Evolutionary conservation across 1,284 basidiomycete genomes (phyloP), one percentile per base, ranked within the genome.

Genomic region (Trametes pubescens): DNA sequence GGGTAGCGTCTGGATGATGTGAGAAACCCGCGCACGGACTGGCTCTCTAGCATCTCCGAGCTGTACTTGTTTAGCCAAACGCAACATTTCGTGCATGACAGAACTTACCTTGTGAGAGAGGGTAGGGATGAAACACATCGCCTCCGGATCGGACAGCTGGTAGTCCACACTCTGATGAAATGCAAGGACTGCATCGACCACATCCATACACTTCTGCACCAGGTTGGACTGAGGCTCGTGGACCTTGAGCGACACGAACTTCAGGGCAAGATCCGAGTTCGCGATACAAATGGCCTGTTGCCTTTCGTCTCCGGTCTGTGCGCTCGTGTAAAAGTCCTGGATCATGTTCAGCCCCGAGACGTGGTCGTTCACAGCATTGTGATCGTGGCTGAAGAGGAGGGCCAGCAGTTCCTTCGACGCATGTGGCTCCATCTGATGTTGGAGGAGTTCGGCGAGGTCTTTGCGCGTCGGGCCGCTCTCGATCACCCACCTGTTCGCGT

Each of bases 211-310:
- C 76, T 93, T 94, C 54, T 94, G 88, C 11, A 92, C 86, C 26
- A 99, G 82, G 74, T 95, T 98, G 7, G 97, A 95, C 75, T 98
- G 97, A 62, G 96, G 94, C 76, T 98, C 94, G 68, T 97, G 90
- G 46, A 93, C 85, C 67, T 95, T 93, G 69, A 99, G 86, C 1
- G 96, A 96, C 21, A 92, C 86, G 72, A 99, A 99, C 83, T 99
- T 99, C 74, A 99, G 82, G 2, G 94, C 87, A 38, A 99, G 82
- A 76, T 99, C 98, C 51, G 94, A 88, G 75, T 97, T 99, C 35
- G 95, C 94, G 32, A 97, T 73, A 62, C 94, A 90, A n/a, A 93
- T 81, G 34, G 85, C 85, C 71, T 86, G 84, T 13, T 90, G 76
- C 59, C 89, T 86, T 53, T 90, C 87, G 48, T 91, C 87, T 14